Evolutionary conservation across 2,329 filamentous ascomycete genomes (phyloP), one percentile per base, ranked within the genome.

Genomic region (Emericellopsis atlantica): DNA sequence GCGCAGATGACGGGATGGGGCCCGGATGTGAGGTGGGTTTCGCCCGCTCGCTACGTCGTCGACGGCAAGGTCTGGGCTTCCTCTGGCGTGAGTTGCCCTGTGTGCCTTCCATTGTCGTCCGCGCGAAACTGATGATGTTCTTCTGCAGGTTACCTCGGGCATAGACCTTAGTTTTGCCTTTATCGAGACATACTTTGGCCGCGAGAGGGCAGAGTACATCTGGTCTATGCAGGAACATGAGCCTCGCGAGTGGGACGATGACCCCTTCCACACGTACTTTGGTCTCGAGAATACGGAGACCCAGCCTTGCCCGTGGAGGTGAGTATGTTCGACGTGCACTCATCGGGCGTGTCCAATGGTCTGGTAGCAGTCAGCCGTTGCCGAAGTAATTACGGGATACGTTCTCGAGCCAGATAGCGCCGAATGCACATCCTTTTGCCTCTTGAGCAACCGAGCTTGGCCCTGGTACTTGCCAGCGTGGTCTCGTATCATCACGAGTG

Each of bases 61-160:
- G 79, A 84, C 55, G 78, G 74, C 4, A 78, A 81, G 43, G 60
- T 82, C 6, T 84, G 79, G 77, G 75, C 73, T 4, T 58, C 64
- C 66, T 78, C 75, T 0, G 79, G 81, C 39, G 58, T 62, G 45
- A 67, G 44, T 50, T 38, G 16, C 29, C 31, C 2, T 5, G 18
- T 21, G 5, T 3, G 18, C 18, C 32, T 33, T 33, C 15, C 32
- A 33, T 14, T 16, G 16, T 5, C 36, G 22, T 10, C 7, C 4
- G 22, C 8, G 7, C 4, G 22, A 21, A 21, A 21, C 18, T 21
- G 18, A 21, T 21, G 18, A 4, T 21, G 4, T 21, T 26, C 11
- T 9, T 6, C n/a, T n/a, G 15, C 24, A 61, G 56, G 54, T 62
- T 9, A 59, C 59, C 4, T 54, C 61, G 5, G 57, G 54, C 0